Conservation (phyloP, 2,329 filamentous ascomycete genomes). For the Zalaria sp. region DNA sequence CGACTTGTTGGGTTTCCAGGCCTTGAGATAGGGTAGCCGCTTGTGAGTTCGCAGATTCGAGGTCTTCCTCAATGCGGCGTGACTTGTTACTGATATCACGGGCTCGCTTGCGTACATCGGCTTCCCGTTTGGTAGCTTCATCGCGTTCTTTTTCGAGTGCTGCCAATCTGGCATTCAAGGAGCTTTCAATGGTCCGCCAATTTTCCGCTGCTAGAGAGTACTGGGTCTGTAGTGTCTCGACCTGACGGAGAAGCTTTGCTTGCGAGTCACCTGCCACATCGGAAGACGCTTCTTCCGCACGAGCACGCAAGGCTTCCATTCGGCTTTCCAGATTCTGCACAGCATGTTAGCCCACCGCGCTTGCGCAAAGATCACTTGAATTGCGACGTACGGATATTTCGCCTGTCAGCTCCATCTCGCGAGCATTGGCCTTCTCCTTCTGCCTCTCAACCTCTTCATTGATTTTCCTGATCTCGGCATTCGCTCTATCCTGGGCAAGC, state of each 20-base stretch:
- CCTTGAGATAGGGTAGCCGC: conserved; percentile 53
- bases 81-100: conserved; percentile 62
- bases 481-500: conserved; percentile 55
- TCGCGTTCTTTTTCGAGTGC: conserved; percentile 82
- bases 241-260: conserved; percentile 79
- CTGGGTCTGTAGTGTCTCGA: conserved; percentile 90
- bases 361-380: background rate
- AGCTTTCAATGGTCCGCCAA: conserved; percentile 92
- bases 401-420: conserved; percentile 66
- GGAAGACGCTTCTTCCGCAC: conserved; percentile 80
- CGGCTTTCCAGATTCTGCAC: conserved; percentile 68
- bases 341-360: background rate
- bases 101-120: conserved; percentile 76
- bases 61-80: conserved; percentile 64
- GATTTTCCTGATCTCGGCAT: conserved; percentile 54
- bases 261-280: conserved; percentile 70
- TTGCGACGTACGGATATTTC: conserved; percentile 43
- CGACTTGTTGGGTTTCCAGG: conserved; percentile 42
- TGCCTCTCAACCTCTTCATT: conserved; percentile 60
- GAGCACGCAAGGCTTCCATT: conserved; percentile 70
- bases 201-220: conserved; percentile 91
- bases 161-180: conserved; percentile 61
- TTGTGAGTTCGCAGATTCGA: conserved; percentile 54
- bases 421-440: conserved; percentile 51
- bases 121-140: conserved; percentile 69